Evolutionary conservation across 192 early-diverging fungal genomes (phyloP), one percentile per base, ranked within the genome.

Genomic region (Funneliformis geosporum): DNA sequence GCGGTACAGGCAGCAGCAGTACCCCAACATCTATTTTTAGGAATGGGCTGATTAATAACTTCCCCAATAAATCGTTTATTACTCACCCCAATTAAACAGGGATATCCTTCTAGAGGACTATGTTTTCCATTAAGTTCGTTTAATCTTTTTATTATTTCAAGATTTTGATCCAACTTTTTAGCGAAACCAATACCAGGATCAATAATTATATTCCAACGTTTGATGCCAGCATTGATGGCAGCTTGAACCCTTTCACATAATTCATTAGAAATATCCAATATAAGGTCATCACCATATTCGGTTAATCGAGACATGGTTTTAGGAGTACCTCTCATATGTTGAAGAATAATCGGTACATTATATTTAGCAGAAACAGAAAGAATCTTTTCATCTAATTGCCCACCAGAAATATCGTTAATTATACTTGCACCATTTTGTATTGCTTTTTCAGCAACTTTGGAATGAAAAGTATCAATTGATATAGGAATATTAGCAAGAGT

Each of bases 131-230:
- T 86, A 42, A 94, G 82, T 65, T 92, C 88, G 1, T 84, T 79
- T 33, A 99, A 85, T 5, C 92, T 85, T 40, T 92, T 88, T 72
- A 99, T 83, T 38, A 99, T 83, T 80, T 95, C 92, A 84, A 97
- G 91, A 83, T 93, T 94, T 82, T 99, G 98, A 4, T 89, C 88
- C 33, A 86, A 87, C 9, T 92, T 91, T 85, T 99, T 99, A 42
- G 97, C 96, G 87, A 99, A 99, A 2, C 98, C 98, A 76, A 99
- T 90, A 28, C 98, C 98, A 14, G 98, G 98, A 79, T 99, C 98
- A 4, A 97, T 84, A 79, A 97, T 93, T 33, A 99, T 95, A 84
- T 99, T 99, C 98, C 98, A 99, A 12, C 96, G 88, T 60, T 90
- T 87, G 6, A 99, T 90, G 64, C 98, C 98, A 2, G 88, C 86